Conservation (phyloP, 2,329 filamentous ascomycete genomes). For the Thielaviopsis ethacetica region DNA sequence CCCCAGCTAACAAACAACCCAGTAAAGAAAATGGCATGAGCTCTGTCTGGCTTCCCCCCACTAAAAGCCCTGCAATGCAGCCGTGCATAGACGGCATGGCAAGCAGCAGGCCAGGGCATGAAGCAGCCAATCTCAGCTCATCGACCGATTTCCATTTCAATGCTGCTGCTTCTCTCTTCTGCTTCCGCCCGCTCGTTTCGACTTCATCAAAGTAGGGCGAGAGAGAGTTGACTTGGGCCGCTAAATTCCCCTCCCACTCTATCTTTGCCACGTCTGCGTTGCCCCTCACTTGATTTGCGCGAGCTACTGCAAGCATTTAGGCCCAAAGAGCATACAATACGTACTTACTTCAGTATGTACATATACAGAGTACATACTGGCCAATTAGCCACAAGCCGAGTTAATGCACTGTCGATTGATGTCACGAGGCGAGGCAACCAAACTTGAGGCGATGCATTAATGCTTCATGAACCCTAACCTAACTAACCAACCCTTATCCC, state of each 20-base stretch:
- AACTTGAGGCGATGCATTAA: neutral
- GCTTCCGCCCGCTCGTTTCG: too few species aligned
- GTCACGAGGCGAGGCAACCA: neutral
- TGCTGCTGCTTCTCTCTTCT: neutral
- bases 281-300: neutral
- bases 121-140: neutral
- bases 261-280: neutral
- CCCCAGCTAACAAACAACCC: too few species aligned
- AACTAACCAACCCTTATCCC: too few species aligned
- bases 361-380: too few species aligned
- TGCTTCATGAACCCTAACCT: too few species aligned
- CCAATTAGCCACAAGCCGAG: too few species aligned
- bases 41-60: neutral
- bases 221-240: too few species aligned
- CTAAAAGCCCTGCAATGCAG: neutral
- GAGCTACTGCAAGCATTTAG: neutral
- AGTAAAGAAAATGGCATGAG: too few species aligned
- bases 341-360: neutral
- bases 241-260: too few species aligned
- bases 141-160: neutral
- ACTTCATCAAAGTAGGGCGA: too few species aligned
- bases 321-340: neutral
- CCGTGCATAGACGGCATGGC: neutral
- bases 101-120: neutral
- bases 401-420: neutral